Base-by-base conservation (phyloP, 176 grass and related monocot species). In the Coix lacrymajobi region DNA sequence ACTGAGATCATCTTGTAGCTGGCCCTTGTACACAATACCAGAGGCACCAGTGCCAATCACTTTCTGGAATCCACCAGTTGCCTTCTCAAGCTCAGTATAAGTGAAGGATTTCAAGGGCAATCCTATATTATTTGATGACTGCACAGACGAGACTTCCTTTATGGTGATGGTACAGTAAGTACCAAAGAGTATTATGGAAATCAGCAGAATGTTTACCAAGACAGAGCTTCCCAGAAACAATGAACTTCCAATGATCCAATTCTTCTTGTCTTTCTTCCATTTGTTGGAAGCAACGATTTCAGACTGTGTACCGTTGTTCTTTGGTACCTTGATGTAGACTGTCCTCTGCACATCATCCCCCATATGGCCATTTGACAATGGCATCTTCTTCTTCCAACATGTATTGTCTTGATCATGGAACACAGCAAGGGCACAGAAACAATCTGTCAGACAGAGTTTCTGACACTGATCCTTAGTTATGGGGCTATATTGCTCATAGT, bases 371-470 rank as follows among this genome's bases (percentile, higher is more conserved):
- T 89, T 82, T 12, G 92, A 79, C 25, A 94, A 52, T 29, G 92
- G 92, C 13, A 76, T 65, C 81, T 83, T 94, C 33, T 89, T 94
- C 84, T 91, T 94, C 84, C 80, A 89, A 52, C 89, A 91, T 19
- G 25, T 52, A 1, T 8, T 57, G 0, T 49, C 15, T 1, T 30
- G 19, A 0, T 28, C 33, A 16, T 11, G 3, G 17, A 51, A 91
- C 22, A 85, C 71, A 15, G 86, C 81, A 1, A 76, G n/a, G 3
- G 49, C 75, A 24, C 89, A 92, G 29, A 92, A 88, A 45, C 89
- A 95, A 69, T 90, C 92, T 4, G 14, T 39, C 43, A 94, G 48
- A 38, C 87, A 94, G 13, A 81, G 56, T 8, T 84, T 9, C 32
- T 41, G 19, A 39, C 92, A 94, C 2, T 12, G 33, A 17, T 61